Percentiles rank a stretch among this genome's conserved stretches.
Conservation (phyloP, 2,329 filamentous ascomycete genomes). For the Fusarium napiforme region DNA sequence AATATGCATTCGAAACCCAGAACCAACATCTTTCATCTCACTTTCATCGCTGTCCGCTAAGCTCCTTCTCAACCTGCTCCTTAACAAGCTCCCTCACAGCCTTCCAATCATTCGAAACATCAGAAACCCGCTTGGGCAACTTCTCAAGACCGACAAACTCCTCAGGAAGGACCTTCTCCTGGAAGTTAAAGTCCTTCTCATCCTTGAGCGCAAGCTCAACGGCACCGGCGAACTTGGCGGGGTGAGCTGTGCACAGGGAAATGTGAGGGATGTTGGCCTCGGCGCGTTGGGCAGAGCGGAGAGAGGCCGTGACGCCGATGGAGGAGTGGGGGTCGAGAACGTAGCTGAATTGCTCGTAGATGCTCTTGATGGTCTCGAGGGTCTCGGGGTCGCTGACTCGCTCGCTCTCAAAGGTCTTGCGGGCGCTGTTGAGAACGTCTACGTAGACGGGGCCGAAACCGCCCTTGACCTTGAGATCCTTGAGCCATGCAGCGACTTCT, state of each 20-base stretch:
- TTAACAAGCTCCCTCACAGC: constrained; percentile 80
- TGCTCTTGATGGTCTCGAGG: constrained; percentile 69
- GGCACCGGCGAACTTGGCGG: constrained; percentile 90
- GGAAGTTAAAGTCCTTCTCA: constrained; percentile 79
- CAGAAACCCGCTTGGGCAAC: constrained; percentile 78
- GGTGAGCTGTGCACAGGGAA: constrained; percentile 91
- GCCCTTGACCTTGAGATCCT: constrained; percentile 81
- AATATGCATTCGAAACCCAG: neutral
- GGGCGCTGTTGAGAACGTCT: constrained; percentile 76
- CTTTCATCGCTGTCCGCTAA: constrained; percentile 50
- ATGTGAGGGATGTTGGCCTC: constrained; percentile 73
- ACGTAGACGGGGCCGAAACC: constrained; percentile 82
- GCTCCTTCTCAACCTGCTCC: constrained; percentile 75
- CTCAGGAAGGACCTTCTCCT: constrained; percentile 76
- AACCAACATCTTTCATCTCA: constrained; percentile 2
- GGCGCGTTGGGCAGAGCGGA: constrained; percentile 71
- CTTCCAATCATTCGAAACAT: constrained; percentile 77
- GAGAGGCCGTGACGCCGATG: constrained; percentile 82
- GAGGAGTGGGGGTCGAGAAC: constrained; percentile 94
- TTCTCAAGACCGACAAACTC: constrained; percentile 85
- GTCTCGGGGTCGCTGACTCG: constrained; percentile 74
- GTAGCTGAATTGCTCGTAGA: constrained; percentile 73
- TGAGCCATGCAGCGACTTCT: constrained; percentile 81
- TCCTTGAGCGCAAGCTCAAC: constrained; percentile 82
- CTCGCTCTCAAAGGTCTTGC: constrained; percentile 84